Percentiles rank a stretch among this genome's conserved stretches.
These are phyloP conservation scores for Coix lacrymajobi DNA, from an alignment of 176 grass and related monocot genomes.

Conservation along the genomic window DNA sequence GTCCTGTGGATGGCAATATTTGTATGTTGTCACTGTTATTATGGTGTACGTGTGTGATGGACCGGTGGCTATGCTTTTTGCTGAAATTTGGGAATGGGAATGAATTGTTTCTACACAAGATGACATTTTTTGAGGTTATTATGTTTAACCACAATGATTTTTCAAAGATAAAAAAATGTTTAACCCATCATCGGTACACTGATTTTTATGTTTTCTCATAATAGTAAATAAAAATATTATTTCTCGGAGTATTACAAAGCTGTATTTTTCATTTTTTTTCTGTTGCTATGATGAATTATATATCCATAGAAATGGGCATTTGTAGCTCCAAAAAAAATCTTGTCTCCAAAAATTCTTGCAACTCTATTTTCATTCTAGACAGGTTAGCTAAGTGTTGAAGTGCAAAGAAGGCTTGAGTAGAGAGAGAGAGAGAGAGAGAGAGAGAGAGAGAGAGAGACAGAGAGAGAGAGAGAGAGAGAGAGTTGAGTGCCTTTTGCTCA, in stretches of 20 bases:
- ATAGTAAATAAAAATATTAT: neutral
- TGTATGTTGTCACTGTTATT: neutral
- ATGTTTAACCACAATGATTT: neutral
- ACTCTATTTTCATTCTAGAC: no score
- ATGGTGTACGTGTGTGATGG: neutral
- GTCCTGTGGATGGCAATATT: neutral
- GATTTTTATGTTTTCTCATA: neutral
- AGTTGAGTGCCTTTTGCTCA: no score
- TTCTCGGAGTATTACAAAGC: neutral
- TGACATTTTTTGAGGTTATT: neutral
- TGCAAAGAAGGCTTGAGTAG: no score
- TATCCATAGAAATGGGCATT: no score
- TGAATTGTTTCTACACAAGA: neutral
- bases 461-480: no score
- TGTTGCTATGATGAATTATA: no score
- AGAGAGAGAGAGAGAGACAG: no score
- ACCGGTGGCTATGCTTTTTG: neutral
- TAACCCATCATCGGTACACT: neutral
- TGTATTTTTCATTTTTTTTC: neutral
- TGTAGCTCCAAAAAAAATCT: no score
- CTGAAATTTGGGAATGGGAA: neutral
- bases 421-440: no score
- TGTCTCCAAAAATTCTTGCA: no score
- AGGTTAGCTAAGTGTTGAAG: no score
- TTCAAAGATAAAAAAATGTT: neutral